Evolutionary conservation across 1,284 basidiomycete genomes (phyloP), one percentile per base, ranked within the genome.

Genomic region (Irpex sp.): DNA sequence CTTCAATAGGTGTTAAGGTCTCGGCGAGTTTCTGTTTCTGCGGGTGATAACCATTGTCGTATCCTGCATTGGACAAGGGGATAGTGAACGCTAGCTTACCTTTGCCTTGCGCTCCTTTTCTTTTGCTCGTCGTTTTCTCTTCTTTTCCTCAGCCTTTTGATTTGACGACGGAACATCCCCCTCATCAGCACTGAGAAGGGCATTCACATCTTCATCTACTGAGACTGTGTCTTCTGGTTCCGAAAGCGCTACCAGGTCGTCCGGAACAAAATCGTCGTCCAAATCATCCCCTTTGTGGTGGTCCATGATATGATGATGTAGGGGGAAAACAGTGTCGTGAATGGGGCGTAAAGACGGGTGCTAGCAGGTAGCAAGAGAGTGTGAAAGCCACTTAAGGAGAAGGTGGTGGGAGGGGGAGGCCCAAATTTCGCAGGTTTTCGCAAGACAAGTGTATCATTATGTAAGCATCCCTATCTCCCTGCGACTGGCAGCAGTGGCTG

Each of bases 201-300:
- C 76, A 7, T 69, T 72, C 43, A 78, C 72, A 59, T 80, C 78
- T 26, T 81, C 80, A 5, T 71, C 79, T 6, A 73, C 67, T 59
- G 81, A 79, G n/a, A 78, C 72, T n/a, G 68, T 75, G 17, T 83
- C 85, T 21, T 78, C 83, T 1, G 86, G 87, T 15, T 78, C 83
- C 1, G 86, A 88, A 13, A 83, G 73, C 0, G 84, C 86, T 0
- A 91, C 82, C 21, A 84, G 77, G 57, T 89, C 88, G 67, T 94
- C 92, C 35, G 83, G 81, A 49, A 90, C 78, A 71, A 90, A 92
- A 69, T 93, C 90, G 70, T 94, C 92, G 51, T 89, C 89, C 17
- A 94, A 80, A 76, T 90, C 90, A 78, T 94, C 93, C 51, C 88
- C 89, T 61, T 78, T 74, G 66, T 74, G 74, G 57, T 61, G 71